These are phyloP conservation scores for Thermomyces lanuginosus DNA, from an alignment of 2,329 filamentous ascomycete species.

Conservation along the genomic window DNA sequence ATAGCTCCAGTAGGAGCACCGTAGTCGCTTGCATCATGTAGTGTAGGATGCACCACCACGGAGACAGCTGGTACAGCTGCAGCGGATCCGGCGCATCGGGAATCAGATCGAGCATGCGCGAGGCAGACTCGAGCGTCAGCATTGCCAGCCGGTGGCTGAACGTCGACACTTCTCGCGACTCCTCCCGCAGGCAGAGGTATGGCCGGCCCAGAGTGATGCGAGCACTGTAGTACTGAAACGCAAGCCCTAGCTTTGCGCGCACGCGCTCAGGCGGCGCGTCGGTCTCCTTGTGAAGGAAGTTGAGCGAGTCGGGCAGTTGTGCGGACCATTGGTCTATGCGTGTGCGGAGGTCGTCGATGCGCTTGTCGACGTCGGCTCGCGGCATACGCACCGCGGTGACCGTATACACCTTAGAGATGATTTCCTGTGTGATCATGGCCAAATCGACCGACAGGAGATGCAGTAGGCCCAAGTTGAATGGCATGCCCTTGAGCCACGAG, in stretches of 20 bases:
- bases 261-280: constrained; percentile 18
- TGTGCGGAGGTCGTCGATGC: constrained; percentile 22
- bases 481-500: constrained; percentile 20
- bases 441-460: constrained; percentile 27
- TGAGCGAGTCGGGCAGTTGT: constrained; percentile 20
- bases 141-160: constrained; percentile 27
- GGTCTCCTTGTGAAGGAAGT: constrained; percentile 21
- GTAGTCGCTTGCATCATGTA: constrained; percentile 30
- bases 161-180: constrained; percentile 12
- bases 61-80: constrained; percentile 24
- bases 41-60: constrained; percentile 32
- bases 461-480: constrained; percentile 19
- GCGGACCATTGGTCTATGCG: constrained; percentile 24
- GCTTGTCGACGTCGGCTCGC: constrained; percentile 26
- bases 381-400: constrained; percentile 22
- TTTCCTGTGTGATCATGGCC: constrained; percentile 23
- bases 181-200: constrained; percentile 30
- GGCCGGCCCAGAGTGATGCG: constrained; percentile 30
- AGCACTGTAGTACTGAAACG: constrained; percentile 29
- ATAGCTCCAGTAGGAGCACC: constrained; percentile 30
- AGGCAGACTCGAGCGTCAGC: constrained; percentile 24
- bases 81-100: constrained; percentile 26
- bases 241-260: constrained; percentile 24
- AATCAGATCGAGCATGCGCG: constrained; percentile 24
- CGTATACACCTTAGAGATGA: constrained; percentile 28